A percentile compares a stretch with the other conserved stretches of the same genome.
These are phyloP conservation scores for Trypanosoma rangeli DNA, from an alignment of 208 protist species.

Conservation along the genomic window DNA sequence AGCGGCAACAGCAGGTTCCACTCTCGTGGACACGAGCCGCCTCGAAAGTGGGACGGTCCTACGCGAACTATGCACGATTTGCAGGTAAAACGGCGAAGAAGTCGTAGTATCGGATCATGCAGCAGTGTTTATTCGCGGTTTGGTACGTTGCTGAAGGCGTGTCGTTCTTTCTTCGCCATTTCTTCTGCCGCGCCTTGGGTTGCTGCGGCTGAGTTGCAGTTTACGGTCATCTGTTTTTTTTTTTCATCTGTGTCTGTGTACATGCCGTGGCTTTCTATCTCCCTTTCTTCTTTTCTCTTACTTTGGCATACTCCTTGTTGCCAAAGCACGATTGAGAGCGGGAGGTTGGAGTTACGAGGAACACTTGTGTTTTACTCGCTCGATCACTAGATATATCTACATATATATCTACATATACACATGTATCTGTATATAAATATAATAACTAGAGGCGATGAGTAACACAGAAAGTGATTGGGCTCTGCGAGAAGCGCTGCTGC, in stretches of 20 bases:
- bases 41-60: constrained; percentile 75
- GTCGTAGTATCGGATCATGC: background rate
- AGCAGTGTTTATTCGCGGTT: no score
- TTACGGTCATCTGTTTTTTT: constrained; percentile 13
- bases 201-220: no score
- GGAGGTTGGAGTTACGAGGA: no score
- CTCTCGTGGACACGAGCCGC: constrained; percentile 22
- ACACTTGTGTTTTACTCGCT: background rate
- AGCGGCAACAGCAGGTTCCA: constrained; percentile 5
- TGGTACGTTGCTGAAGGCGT: no score
- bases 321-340: no score
- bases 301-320: no score
- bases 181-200: no score
- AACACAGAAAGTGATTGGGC: constrained; percentile 2
- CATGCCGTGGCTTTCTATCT: background rate
- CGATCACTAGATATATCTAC: constrained; percentile 3
- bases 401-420: background rate
- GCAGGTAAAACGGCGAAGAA: background rate
- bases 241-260: background rate
- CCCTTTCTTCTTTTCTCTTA: background rate
- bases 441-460: background rate
- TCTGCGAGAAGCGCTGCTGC: constrained; percentile 16
- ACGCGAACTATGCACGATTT: constrained; percentile 71
- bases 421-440: background rate
- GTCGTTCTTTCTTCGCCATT: no score